Conservation (phyloP, 768 basidiomycete genomes). For the Kwoniella bestiolae region DNA sequence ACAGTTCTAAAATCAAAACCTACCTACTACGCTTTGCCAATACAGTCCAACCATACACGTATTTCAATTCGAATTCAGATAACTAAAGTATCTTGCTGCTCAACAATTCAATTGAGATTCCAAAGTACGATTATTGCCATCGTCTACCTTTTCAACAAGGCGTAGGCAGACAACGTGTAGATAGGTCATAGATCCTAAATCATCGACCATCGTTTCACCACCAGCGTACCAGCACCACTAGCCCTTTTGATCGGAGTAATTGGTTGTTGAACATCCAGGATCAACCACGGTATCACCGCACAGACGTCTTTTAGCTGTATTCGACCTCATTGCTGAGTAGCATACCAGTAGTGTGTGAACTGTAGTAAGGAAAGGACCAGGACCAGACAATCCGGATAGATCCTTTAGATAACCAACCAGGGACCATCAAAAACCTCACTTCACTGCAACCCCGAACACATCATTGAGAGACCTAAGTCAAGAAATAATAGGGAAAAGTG, state of each 20-base stretch:
- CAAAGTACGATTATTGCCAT: not conserved
- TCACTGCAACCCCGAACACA: not conserved
- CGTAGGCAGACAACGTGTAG: not conserved
- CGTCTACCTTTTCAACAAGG: too few species aligned
- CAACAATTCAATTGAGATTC: conserved; percentile 6
- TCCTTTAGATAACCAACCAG: not conserved
- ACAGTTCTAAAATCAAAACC: conserved; percentile 5
- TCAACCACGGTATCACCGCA: not conserved
- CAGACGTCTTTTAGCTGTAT: not conserved
- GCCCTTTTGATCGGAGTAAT: not conserved
- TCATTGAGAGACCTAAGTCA: too few species aligned
- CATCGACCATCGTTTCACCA: not conserved
- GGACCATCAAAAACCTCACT: not conserved
- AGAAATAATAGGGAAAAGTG: not conserved
- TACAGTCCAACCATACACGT: not conserved
- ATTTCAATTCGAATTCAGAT: not conserved
- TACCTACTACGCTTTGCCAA: not conserved
- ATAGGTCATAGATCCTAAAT: not conserved
- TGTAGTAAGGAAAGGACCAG: not conserved
- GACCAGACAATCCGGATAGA: too few species aligned
- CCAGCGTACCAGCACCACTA: too few species aligned
- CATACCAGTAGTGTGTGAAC: too few species aligned
- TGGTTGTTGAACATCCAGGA: not conserved
- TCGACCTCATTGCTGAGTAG: not conserved
- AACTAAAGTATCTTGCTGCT: too few species aligned